Evolutionary conservation across 352 stramenopile genomes (phyloP).

Genomic region (Thraustochytrium striatum): DNA sequence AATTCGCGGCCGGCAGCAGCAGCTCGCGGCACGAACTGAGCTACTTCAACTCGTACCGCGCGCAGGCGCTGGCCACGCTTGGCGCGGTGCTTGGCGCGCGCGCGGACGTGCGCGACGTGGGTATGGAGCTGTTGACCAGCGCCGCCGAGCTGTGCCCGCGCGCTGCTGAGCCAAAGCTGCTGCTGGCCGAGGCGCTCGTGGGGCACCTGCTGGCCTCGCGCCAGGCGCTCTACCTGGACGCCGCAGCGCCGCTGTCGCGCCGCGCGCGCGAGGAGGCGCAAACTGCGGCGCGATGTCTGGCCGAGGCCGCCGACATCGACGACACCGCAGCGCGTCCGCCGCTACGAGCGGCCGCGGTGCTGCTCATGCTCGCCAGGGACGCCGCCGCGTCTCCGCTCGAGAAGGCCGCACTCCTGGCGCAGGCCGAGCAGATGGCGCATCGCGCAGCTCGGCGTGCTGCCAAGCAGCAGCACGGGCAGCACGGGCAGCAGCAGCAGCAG

Average conservation of each 20-base stretch:
- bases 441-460: neutral
- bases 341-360: neutral
- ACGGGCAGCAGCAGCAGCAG: no score
- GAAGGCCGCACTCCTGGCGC: neutral
- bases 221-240: neutral
- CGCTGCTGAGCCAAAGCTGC: neutral
- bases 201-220: neutral
- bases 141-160: neutral
- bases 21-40: neutral
- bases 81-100: neutral
- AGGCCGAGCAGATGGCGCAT: neutral
- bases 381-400: neutral
- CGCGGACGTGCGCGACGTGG: neutral
- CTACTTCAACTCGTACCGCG: neutral
- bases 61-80: neutral
- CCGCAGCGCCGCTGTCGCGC: no score
- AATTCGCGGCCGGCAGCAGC: neutral
- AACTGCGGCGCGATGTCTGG: neutral
- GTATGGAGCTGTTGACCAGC: neutral
- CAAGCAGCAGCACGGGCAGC: neutral
- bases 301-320: neutral
- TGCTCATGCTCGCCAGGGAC: neutral
- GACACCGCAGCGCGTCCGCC: slow-evolving; percentile 7
- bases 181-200: neutral
- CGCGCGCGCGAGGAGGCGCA: neutral